Base-by-base conservation (phyloP, 2,329 filamentous ascomycete species). In the Acephala macrosclerotiorum region DNA sequence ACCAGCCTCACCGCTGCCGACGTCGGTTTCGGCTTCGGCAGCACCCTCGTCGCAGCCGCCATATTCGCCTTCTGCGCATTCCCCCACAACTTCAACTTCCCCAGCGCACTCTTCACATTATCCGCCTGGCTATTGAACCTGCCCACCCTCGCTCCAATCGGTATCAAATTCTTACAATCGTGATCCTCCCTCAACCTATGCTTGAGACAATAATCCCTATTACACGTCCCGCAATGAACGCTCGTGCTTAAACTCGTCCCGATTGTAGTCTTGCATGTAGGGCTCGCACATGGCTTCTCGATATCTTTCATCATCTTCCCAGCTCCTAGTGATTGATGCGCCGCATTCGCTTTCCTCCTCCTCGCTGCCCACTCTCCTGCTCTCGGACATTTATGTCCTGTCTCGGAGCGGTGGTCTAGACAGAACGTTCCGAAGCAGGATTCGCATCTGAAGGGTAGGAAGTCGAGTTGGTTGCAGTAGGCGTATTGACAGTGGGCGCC, bases 391-490 rank as follows among this genome's bases (percentile, higher is more conserved):
- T 88, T 86, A 81, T 99, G 96, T 0, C 92, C 82, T 22, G 88
- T 87, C 81, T 98, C 95, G 74, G 89, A 91, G 63, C 95, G 92
- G 83, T 99, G 96, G 77, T 98, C 95, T 71, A 97, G 91, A 78
- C 96, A 99, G 82, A 89, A 99, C 18, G 91, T 95, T 65, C 87
- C 86, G 70, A 78, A 86, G 81, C 96, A 99, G 72, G 92, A 96
- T 77, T 96, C 92, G 82, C 96, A 99, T 76, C 89, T 86, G 79
- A 98, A 98, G 3, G 96, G 96, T 4, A 99, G 88, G 79, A 99
- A 98, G 80, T 98, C 96, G 67, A 98, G 91, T 77, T 96, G 92
- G 77, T 94, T 91, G 84, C 96, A 99, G 84, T 93, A 96, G 70
- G 91, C 84, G 80, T 92, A 90, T 79, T 97, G 89, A 85, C 96